Conservation (phyloP, 257 asterid species). For the Solanum rostratum region DNA sequence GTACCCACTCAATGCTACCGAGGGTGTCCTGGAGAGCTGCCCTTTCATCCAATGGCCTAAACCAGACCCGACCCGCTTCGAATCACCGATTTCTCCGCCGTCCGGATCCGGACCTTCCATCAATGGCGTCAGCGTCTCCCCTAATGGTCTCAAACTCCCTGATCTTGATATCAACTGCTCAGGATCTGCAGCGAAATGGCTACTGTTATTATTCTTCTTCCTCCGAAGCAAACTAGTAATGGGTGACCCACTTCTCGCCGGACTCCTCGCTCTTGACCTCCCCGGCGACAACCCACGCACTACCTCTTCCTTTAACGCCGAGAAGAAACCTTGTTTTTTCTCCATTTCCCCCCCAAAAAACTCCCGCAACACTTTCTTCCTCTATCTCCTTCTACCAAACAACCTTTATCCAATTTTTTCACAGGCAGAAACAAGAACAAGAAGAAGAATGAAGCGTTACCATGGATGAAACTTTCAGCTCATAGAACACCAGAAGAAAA, state of each 20-base stretch:
- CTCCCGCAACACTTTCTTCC: background rate
- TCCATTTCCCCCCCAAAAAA: conserved; percentile 33
- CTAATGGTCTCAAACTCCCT: conserved; percentile 60
- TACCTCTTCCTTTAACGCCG: conserved; percentile 78
- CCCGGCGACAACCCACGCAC: conserved; percentile 83
- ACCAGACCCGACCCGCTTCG: conserved; percentile 52
- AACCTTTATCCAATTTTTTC: background rate
- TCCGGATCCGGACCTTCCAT: conserved; percentile 82
- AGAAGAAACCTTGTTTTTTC: conserved; percentile 79
- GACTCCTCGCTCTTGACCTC: conserved; percentile 69
- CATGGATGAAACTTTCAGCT: background rate
- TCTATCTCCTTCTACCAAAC: background rate
- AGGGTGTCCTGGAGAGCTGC: conserved; percentile 53
- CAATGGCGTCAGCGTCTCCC: conserved; percentile 57
- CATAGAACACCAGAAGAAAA: background rate
- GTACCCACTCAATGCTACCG: conserved; percentile 35
- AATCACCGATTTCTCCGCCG: conserved; percentile 44
- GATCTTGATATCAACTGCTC: conserved; percentile 48
- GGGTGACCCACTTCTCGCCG: conserved; percentile 64
- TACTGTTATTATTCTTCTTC: conserved; percentile 23
- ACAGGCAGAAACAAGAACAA: background rate
- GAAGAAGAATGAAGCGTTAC: background rate
- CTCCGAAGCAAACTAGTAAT: conserved; percentile 52
- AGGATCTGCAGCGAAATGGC: conserved; percentile 1
- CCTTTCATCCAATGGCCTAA: conserved; percentile 68